Conservation (phyloP, 257 asterid genomes). For the Nicotiana obtusifolia region DNA sequence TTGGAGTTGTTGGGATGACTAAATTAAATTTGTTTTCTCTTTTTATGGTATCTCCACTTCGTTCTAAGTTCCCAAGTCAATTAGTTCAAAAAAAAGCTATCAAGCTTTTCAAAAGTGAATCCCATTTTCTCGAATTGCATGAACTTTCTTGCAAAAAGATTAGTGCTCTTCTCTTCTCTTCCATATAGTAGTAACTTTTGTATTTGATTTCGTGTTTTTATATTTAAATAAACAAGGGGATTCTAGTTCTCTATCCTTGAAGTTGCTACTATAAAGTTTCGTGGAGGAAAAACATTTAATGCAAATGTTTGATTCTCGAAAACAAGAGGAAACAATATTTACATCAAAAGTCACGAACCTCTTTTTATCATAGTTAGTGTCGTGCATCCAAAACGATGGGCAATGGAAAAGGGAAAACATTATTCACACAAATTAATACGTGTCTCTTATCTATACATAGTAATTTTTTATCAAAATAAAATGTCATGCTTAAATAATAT, state of each 20-base stretch:
- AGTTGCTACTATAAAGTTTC: background rate
- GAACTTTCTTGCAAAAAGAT: background rate
- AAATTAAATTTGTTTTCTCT: background rate
- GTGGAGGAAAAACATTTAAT: constrained; percentile 1
- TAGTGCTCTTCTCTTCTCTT: background rate
- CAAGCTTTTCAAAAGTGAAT: constrained; percentile 13
- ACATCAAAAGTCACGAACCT: background rate
- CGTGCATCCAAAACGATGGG: background rate
- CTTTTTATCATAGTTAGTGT: constrained; percentile 5
- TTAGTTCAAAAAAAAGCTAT: constrained; percentile 2
- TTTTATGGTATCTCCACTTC: constrained; percentile 7
- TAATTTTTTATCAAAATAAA: no score
- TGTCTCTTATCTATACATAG: no score
- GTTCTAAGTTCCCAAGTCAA: constrained; percentile 8
- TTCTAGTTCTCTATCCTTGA: background rate
- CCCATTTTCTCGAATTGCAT: constrained; percentile 8
- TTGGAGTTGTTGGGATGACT: constrained; percentile 16
- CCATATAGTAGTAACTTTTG: background rate
- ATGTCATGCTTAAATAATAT: no score
- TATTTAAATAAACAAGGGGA: background rate
- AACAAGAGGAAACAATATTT: background rate
- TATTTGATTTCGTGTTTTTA: background rate
- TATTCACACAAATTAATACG: no score
- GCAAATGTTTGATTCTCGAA: background rate
- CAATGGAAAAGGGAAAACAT: background rate